A percentile compares a stretch with the other conserved stretches of the same genome.
Evolutionary conservation across 768 basidiomycete genomes (phyloP).

Genomic region (Stropharia rugosoannulata): DNA sequence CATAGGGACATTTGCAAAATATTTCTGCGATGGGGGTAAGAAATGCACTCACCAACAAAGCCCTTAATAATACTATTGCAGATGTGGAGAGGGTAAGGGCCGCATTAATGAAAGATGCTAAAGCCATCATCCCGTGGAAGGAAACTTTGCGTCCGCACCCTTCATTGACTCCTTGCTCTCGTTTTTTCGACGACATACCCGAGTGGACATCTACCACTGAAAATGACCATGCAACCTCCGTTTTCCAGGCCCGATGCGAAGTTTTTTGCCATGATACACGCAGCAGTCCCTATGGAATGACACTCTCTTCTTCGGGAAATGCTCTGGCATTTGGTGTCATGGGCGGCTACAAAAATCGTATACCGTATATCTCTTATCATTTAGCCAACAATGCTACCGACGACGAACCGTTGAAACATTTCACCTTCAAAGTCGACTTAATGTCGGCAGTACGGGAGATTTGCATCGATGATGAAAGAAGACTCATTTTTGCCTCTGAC

Average conservation of each 20-base stretch:
- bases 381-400: conserved; percentile 14
- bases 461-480: conserved; percentile 29
- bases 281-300: conserved; percentile 13
- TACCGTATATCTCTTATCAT: conserved; percentile 27
- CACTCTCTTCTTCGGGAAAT: conserved; percentile 20
- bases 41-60: background rate
- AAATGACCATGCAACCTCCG: conserved; percentile 22
- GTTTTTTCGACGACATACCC: conserved; percentile 28
- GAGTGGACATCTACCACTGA: conserved; percentile 14
- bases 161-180: conserved; percentile 29
- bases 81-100: background rate
- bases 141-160: conserved; percentile 23
- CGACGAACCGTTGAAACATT: conserved; percentile 8
- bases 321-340: conserved; percentile 22
- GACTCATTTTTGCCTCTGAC: conserved; percentile 37
- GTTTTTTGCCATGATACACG: conserved; percentile 19
- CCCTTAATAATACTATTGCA: background rate
- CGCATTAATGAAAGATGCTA: background rate
- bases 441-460: conserved; percentile 2
- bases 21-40: conserved; percentile 1
- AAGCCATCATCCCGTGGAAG: conserved; percentile 19
- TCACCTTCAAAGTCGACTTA: conserved; percentile 20
- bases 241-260: conserved; percentile 37
- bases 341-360: conserved; percentile 33
- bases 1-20: background rate